Evolutionary conservation across 2,329 filamentous ascomycete genomes (phyloP).

Genomic region (Fusarium avenaceum): DNA sequence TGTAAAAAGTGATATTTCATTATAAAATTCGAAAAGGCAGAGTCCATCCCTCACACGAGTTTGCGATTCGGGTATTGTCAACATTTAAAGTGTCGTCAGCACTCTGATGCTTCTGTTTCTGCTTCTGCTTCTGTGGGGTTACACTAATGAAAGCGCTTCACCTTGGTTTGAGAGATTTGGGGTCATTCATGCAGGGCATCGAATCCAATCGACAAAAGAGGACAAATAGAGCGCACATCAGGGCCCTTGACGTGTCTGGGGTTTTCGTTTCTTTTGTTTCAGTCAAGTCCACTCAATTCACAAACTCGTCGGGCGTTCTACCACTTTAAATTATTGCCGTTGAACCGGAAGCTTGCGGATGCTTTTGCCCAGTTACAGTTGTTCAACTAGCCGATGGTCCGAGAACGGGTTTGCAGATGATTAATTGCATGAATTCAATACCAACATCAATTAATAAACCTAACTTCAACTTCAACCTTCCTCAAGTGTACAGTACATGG

Average conservation of each 20-base stretch:
- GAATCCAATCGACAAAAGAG: conserved; percentile 14
- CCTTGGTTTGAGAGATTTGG: conserved; percentile 7
- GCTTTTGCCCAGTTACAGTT: background rate
- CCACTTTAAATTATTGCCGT: conserved; percentile 22
- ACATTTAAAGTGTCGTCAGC: background rate
- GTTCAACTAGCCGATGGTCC: conserved; percentile 9
- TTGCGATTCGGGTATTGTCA: background rate
- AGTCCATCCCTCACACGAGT: background rate
- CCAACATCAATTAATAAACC: background rate
- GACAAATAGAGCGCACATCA: conserved; percentile 23
- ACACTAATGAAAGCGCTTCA: background rate
- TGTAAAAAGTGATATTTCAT: too few relatives aligned
- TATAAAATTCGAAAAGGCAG: background rate
- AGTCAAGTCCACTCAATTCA: conserved; percentile 3
- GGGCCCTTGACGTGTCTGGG: conserved; percentile 11
- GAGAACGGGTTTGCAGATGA: conserved; percentile 16
- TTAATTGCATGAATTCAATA: background rate
- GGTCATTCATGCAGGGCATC: background rate
- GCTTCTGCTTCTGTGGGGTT: conserved; percentile 3
- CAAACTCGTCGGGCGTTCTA: background rate
- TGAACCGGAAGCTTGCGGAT: conserved; percentile 13
- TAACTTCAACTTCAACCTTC: too few relatives aligned
- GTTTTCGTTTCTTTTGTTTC: background rate
- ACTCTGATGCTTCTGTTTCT: background rate
- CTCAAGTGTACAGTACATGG: too few relatives aligned